Conservation (phyloP, 1,139 yeast genomes). For the Entelexis sorbosivorans region DNA sequence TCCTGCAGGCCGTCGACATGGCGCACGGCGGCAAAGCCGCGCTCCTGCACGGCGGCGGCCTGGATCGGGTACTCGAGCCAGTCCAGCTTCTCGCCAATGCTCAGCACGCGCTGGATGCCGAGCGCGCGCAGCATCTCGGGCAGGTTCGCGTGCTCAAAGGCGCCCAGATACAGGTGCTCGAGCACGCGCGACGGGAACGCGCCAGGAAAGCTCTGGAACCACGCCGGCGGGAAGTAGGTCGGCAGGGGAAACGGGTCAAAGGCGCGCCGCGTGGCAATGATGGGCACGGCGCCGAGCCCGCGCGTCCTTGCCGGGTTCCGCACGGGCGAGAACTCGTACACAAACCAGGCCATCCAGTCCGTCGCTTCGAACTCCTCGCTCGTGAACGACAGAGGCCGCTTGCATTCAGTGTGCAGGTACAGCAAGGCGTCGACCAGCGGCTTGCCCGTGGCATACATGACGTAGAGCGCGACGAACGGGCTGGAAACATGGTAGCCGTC, state of each 20-base stretch:
- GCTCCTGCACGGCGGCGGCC: conserved; percentile 22
- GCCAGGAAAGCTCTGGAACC: conserved; percentile 38
- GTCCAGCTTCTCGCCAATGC: conserved; percentile 75
- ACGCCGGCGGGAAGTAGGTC: conserved; percentile 11
- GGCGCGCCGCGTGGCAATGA: neutral
- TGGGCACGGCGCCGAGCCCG: conserved; percentile 1
- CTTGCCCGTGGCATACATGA: conserved; percentile 2
- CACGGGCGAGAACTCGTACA: neutral
- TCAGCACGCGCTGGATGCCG: conserved; percentile 64
- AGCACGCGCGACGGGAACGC: conserved; percentile 64
- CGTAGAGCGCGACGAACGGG: neutral
- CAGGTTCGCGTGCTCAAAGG: conserved; percentile 70
- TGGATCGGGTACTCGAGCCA: conserved; percentile 35
- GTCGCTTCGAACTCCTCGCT: neutral
- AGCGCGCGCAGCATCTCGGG: conserved; percentile 50
- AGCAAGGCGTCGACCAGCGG: neutral
- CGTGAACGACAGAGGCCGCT: neutral
- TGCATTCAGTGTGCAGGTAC: neutral
- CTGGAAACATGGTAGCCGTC: neutral
- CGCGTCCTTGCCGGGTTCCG: neutral
- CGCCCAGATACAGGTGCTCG: conserved; percentile 78
- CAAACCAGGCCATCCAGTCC: neutral
- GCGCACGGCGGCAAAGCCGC: conserved; percentile 28
- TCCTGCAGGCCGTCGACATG: conserved; percentile 38
- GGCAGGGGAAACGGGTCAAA: neutral